Percentiles rank a stretch among this genome's conserved stretches.
phyloP scores from a whole-genome alignment of 305 asterid genomes.

The Withania somnifera region DNA sequence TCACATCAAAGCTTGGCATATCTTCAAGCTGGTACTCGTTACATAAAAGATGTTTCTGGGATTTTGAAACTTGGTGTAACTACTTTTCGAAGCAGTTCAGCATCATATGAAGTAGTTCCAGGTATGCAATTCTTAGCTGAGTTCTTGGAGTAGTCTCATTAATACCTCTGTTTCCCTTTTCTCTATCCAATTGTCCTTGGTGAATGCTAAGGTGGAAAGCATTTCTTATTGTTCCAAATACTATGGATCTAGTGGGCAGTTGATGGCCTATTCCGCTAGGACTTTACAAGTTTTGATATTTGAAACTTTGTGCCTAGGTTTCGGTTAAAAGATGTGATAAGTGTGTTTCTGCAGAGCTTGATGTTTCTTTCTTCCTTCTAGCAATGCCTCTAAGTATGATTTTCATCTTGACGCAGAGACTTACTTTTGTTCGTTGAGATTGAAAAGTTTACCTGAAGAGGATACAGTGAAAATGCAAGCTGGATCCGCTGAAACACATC shows the following conservation, averaged over 20 bases:
- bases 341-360: not conserved
- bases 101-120: constrained; percentile 59
- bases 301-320: not conserved
- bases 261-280: not conserved
- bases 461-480: constrained; percentile 85
- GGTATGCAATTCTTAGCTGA: constrained; percentile 30
- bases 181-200: not conserved
- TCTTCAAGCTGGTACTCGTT: constrained; percentile 53
- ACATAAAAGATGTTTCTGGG: constrained; percentile 65
- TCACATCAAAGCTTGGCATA: constrained; percentile 57
- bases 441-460: constrained; percentile 76
- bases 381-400: not conserved
- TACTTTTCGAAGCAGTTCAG: constrained; percentile 62
- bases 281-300: not conserved
- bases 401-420: constrained; percentile 42
- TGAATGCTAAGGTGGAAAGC: not conserved
- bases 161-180: not conserved
- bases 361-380: not conserved
- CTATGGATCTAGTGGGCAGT: not conserved
- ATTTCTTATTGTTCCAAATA: not conserved
- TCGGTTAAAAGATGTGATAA: not conserved
- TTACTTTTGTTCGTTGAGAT: constrained; percentile 63
- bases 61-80: constrained; percentile 55
- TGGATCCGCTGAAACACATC: constrained; percentile 89
- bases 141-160: constrained; percentile 5